Evolutionary conservation across 768 basidiomycete species (phyloP), one percentile per base, ranked within the genome.

Genomic region (Termitomyces sp.): DNA sequence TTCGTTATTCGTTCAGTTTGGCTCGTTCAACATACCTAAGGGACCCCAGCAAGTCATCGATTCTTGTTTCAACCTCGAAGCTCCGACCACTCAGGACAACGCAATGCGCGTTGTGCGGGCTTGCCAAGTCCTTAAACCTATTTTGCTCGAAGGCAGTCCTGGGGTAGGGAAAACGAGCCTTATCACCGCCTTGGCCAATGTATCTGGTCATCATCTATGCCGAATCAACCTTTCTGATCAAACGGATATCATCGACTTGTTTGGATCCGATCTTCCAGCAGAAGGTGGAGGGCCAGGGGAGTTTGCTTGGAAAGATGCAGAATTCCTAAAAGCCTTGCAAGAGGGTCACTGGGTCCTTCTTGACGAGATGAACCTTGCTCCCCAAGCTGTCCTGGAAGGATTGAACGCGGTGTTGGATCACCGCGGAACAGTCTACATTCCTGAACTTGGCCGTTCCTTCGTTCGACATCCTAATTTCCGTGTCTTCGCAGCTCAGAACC

Each of bases 301-400:
- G 67, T 99, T 99, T 68, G 87, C 87, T 1, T 99, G 97, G 97
- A 92, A 88, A 70, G 94, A 98, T 62, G 97, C 96, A 0, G 94
- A 96, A 57, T 99, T 99, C 69, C 77, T 99, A 43, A 85, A 82
- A 57, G 95, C 97, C 1, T 73, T 99, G 72, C 94, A 97, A 68
- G 81, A 90, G n/a, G 97, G 97, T 0, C 86, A 92, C 59, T 99
- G 97, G 97, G 96, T 98, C 5, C 83, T 99, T 6, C 81, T 99
- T 10, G 97, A 99, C 67, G 97, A 99, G 70, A 98, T 99, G 97
- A 99, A 99, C 67, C 80, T 99, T 40, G 96, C 96, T 0, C 92
- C 96, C 32, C 96, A 99, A 67, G 88, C 97, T 0, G 88, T 99
- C 5, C 83, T 99, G 2, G 97, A 99, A 73, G 97, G 97, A 30